Evolutionary conservation across 257 asterid genomes (phyloP), one percentile per base, ranked within the genome.

Genomic region (Ballota nigra): DNA sequence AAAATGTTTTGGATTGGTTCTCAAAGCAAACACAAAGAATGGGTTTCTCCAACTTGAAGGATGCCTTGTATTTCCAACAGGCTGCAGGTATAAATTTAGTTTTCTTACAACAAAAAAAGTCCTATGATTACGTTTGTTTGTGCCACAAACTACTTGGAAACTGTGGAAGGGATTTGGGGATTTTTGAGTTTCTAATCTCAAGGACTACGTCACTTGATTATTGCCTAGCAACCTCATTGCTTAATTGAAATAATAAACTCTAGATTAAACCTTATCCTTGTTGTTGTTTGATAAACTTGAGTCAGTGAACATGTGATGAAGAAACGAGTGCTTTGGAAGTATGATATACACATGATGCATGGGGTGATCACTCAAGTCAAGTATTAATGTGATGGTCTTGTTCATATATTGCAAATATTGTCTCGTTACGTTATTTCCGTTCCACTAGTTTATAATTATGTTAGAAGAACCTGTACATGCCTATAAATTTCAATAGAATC

Each of bases 11-110:
- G 13, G 77, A 80, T 31, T 91, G 96, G 97, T 89, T 94, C 80
- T 70, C 67, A 71, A 57, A 79, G 73, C 86, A 83, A 78, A 82
- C 83, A 38, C 83, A 85, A 71, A 79, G 60, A 70, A 75, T 74
- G 80, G 90, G 96, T 52, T 77, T 89, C 40, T 66, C 76, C 36
- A 76, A 78, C 72, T 70, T 89, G 88, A 85, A 83, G 83, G 92
- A 83, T 75, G 56, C 86, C 43, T 78, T 87, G 63, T 89, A 92
- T 82, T 85, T 89, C 73, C 87, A 92, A 23, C 93, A 77, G 69
- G 73, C 71, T 59, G 70, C 80, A 79, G 95, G 96, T 94, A 85
- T 47, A 11, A 16, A 16, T 67, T 63, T 12, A 38, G 40, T 59
- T 53, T 55, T 51, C 15, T 28, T 49, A 34, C 45, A 47, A 10